Evolutionary conservation across 2,329 filamentous ascomycete species (phyloP).

Genomic region (Colletotrichum shisoi): DNA sequence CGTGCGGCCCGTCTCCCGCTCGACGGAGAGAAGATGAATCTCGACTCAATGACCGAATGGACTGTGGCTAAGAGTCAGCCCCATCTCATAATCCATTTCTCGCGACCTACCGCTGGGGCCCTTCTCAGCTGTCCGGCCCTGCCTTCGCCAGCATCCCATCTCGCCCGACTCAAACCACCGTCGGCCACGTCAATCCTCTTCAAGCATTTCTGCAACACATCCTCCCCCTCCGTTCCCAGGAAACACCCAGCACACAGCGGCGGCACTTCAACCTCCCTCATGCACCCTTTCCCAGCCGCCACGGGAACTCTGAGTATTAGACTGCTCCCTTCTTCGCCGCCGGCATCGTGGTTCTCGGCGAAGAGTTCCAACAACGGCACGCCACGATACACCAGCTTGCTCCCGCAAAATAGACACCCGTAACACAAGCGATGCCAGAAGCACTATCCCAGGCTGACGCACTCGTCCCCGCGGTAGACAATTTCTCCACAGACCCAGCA

Average conservation of each 20-base stretch:
- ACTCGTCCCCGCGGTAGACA: slow-evolving; percentile 61
- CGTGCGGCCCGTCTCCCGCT: slow-evolving; percentile 12
- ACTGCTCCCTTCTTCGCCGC: slow-evolving; percentile 30
- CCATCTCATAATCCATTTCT: too few relatives aligned
- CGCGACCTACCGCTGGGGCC: slow-evolving; percentile 26
- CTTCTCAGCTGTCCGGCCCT: slow-evolving; percentile 33
- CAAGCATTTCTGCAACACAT: slow-evolving; percentile 54
- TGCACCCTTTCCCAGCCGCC: slow-evolving; percentile 36
- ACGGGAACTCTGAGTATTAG: slow-evolving; percentile 10
- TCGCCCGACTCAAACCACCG: slow-evolving; percentile 55
- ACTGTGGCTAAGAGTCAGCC: slow-evolving; percentile 12
- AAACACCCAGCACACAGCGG: slow-evolving; percentile 61
- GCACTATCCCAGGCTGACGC: slow-evolving; percentile 67
- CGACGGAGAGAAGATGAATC: slow-evolving; percentile 21
- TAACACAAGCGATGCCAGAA: slow-evolving; percentile 67
- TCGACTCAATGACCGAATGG: slow-evolving; percentile 15
- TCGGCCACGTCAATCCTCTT: slow-evolving; percentile 55
- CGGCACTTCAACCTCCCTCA: slow-evolving; percentile 55
- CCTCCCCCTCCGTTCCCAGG: slow-evolving; percentile 52
- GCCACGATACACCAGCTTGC: slow-evolving; percentile 49
- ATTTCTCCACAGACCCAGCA: slow-evolving; percentile 67
- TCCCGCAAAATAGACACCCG: slow-evolving; percentile 63
- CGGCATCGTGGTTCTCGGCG: slow-evolving; percentile 37
- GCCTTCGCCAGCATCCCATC: slow-evolving; percentile 52
- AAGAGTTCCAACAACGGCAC: slow-evolving; percentile 50